Percentiles rank a stretch among this genome's conserved stretches.
These are phyloP conservation scores for Candolleomyces efflorescens DNA, from an alignment of 768 basidiomycete genomes.

Conservation along the genomic window DNA sequence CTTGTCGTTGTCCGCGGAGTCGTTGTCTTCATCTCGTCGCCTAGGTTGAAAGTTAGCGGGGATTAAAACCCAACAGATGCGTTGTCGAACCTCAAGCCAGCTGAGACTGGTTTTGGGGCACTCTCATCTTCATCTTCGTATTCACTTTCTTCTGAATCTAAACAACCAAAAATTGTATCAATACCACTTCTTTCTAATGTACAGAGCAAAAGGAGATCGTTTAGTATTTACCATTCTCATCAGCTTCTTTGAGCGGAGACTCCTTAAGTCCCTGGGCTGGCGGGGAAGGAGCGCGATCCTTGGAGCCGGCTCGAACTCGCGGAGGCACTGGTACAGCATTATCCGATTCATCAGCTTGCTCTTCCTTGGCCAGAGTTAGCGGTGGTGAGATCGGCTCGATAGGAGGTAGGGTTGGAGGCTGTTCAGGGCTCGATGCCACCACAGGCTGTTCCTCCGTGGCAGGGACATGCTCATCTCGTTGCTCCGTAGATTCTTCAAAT, in stretches of 20 bases:
- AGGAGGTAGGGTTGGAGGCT: neutral
- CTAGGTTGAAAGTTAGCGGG: neutral
- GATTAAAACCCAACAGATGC: neutral
- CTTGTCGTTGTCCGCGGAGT: neutral
- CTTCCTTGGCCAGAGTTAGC: neutral
- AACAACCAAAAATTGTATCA: neutral
- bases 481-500: neutral
- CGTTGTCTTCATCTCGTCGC: neutral
- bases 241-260: conserved; percentile 9
- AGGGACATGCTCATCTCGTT: no score
- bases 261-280: neutral
- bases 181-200: neutral
- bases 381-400: neutral
- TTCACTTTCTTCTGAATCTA: conserved; percentile 8
- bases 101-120: neutral
- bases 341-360: neutral
- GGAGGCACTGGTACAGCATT: neutral
- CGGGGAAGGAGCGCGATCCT: neutral
- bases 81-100: conserved; percentile 1
- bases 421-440: neutral
- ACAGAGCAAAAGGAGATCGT: conserved; percentile 13
- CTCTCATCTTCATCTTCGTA: conserved; percentile 4
- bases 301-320: conserved; percentile 8
- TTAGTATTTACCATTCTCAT: conserved; percentile 33
- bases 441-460: no score